Percentiles rank a stretch among this genome's conserved stretches.
These are phyloP conservation scores for Nakaseomyces glabratus DNA, from an alignment of 1,139 yeast species.

Conservation along the genomic window DNA sequence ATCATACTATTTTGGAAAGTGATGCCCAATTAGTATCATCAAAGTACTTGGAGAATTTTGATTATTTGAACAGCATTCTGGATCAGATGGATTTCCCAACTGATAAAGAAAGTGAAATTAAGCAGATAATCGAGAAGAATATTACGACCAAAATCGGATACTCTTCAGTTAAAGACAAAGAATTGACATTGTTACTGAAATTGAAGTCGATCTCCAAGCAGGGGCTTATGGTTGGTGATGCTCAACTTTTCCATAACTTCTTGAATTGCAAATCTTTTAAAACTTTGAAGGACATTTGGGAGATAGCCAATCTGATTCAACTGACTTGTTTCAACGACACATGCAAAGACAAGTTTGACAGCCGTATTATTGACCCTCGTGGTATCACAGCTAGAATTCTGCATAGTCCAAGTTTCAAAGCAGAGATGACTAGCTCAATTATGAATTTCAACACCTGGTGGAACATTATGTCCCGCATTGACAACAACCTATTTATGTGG, in stretches of 20 bases:
- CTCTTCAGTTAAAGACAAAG: conserved; percentile 4
- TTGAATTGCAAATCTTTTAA: conserved; percentile 13
- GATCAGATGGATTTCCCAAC: conserved; percentile 21
- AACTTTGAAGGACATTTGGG: conserved; percentile 22
- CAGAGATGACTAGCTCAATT: conserved; percentile 20
- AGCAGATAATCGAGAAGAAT: conserved; percentile 19
- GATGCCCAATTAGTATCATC: conserved; percentile 19
- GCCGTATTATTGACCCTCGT: conserved; percentile 18
- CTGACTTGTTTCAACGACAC: conserved; percentile 25
- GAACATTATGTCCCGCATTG: conserved; percentile 25
- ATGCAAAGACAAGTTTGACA: conserved; percentile 22
- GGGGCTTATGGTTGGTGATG: conserved; percentile 27
- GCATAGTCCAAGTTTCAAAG: conserved; percentile 22
- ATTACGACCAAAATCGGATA: conserved; percentile 10
- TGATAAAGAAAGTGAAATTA: conserved; percentile 26
- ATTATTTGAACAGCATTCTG: conserved; percentile 25
- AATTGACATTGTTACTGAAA: conserved; percentile 19
- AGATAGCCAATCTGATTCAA: conserved; percentile 23
- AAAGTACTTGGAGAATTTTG: conserved; percentile 24
- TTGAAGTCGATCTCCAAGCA: conserved; percentile 25
- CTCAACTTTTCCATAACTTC: conserved; percentile 23
- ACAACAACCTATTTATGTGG: conserved; percentile 28
- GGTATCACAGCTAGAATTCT: conserved; percentile 19
- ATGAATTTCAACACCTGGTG: conserved; percentile 27
- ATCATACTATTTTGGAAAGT: conserved; percentile 26